These are phyloP conservation scores for Polygonum maritimum DNA, from an alignment of 148 eudicot genomes.

Conservation along the genomic window DNA sequence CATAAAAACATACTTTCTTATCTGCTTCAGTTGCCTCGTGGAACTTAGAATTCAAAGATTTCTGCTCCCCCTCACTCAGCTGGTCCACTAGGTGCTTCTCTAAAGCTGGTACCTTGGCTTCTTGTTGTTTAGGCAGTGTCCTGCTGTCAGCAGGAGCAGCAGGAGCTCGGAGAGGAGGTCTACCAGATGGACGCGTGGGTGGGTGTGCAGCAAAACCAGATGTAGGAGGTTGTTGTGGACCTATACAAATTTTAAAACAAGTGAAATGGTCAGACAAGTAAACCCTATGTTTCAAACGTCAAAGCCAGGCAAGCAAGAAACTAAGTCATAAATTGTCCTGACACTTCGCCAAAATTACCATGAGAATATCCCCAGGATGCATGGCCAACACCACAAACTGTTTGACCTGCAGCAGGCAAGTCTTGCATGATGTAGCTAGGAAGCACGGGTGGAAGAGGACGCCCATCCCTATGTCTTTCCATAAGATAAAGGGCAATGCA, in stretches of 20 bases:
- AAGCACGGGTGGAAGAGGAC: slow-evolving; percentile 71
- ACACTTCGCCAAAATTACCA: slow-evolving; percentile 36
- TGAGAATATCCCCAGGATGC: slow-evolving; percentile 56
- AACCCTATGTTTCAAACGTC: background rate
- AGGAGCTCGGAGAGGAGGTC: slow-evolving; percentile 63
- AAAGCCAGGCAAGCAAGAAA: background rate
- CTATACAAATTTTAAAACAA: slow-evolving; percentile 22
- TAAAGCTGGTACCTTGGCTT: slow-evolving; percentile 72
- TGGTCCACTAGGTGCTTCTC: slow-evolving; percentile 89
- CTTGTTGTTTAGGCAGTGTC: slow-evolving; percentile 53
- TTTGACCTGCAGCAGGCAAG: slow-evolving; percentile 46
- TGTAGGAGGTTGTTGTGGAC: slow-evolving; percentile 46
- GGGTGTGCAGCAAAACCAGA: slow-evolving; percentile 45
- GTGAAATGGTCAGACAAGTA: slow-evolving; percentile 1
- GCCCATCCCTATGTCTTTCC: slow-evolving; percentile 93
- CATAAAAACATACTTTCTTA: slow-evolving; percentile 36
- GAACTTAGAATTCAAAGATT: slow-evolving; percentile 71
- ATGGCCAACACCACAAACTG: slow-evolving; percentile 42
- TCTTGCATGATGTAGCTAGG: slow-evolving; percentile 53
- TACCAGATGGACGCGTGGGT: slow-evolving; percentile 38
- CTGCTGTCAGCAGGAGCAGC: slow-evolving; percentile 45
- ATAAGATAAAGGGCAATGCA: slow-evolving; percentile 96
- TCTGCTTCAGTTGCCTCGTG: slow-evolving; percentile 87
- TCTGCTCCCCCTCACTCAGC: slow-evolving; percentile 89
- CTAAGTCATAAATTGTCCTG: background rate